Evolutionary conservation across 2,329 filamentous ascomycete species (phyloP).

Genomic region (Colletotrichum higginsianum): DNA sequence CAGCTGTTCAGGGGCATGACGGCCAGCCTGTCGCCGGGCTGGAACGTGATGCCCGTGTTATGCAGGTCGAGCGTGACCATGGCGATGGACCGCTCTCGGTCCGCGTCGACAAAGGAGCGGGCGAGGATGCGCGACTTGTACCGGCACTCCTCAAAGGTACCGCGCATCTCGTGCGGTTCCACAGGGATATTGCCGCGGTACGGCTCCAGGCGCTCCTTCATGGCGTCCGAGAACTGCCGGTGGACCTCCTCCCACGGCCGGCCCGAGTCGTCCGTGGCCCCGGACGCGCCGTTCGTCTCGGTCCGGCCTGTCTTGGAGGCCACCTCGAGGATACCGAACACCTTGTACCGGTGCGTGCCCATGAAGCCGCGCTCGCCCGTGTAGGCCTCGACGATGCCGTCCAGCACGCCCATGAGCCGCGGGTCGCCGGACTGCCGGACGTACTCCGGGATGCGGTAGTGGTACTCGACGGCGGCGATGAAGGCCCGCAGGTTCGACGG

Average conservation of each 20-base stretch:
- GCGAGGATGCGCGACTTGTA: constrained; percentile 62
- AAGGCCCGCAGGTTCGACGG: constrained; percentile 69
- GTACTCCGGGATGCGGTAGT: constrained; percentile 68
- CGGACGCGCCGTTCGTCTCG: constrained; percentile 67
- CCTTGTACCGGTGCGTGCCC: constrained; percentile 71
- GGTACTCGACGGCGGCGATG: constrained; percentile 68
- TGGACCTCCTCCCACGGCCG: constrained; percentile 67
- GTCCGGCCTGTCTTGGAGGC: constrained; percentile 68
- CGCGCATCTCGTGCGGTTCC: constrained; percentile 69
- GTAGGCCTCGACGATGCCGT: constrained; percentile 70
- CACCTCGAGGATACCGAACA: constrained; percentile 69
- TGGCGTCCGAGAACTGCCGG: constrained; percentile 65
- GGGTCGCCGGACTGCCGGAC: constrained; percentile 65
- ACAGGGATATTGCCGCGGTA: constrained; percentile 62
- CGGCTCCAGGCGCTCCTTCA: constrained; percentile 68
- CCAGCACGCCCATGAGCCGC: constrained; percentile 65
- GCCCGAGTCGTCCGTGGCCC: constrained; percentile 56
- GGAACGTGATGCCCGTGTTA: constrained; percentile 67
- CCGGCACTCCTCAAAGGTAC: constrained; percentile 68
- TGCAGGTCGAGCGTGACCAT: constrained; percentile 67
- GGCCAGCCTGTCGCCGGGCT: constrained; percentile 67
- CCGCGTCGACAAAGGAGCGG: constrained; percentile 62
- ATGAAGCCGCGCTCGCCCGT: constrained; percentile 70
- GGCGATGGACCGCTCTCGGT: constrained; percentile 61
- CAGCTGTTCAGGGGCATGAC: constrained; percentile 70